phyloP scores from a whole-genome alignment of 2,329 filamentous ascomycete genomes.

The Magnaporthiopsis rhizophila region DNA sequence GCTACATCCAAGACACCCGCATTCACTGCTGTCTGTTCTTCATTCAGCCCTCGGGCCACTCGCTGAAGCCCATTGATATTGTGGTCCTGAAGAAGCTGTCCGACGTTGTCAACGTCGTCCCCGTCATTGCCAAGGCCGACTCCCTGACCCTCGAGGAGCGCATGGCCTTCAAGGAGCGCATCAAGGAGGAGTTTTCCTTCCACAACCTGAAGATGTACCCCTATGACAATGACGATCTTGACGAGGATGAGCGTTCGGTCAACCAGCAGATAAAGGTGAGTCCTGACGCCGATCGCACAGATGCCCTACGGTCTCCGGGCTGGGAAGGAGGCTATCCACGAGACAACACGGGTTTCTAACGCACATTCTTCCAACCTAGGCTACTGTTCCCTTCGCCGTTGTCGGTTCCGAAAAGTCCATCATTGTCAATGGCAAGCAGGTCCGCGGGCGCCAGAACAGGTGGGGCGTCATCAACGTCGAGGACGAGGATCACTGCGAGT shows the following conservation, averaged over 20 bases:
- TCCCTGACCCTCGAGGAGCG: conserved; percentile 94
- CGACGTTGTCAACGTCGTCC: conserved; percentile 97
- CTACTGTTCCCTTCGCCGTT: conserved; percentile 92
- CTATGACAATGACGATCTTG: conserved; percentile 98
- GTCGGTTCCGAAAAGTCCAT: conserved; percentile 98
- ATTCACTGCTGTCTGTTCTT: conserved; percentile 99
- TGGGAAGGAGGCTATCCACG: background rate
- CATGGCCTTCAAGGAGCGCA: conserved; percentile 93
- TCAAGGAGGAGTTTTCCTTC: conserved; percentile 99
- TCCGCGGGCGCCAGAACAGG: conserved; percentile 94
- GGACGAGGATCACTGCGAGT: conserved; percentile 99
- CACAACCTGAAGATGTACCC: conserved; percentile 99
- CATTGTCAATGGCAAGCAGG: conserved; percentile 94
- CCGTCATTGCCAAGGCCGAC: conserved; percentile 97
- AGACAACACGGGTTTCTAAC: background rate
- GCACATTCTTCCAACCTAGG: conserved; percentile 38
- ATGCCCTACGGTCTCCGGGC: too few relatives aligned
- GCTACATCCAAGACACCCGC: conserved; percentile 97
- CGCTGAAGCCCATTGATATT: conserved; percentile 98
- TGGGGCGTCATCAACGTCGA: conserved; percentile 99
- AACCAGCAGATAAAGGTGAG: conserved; percentile 94
- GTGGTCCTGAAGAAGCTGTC: conserved; percentile 99
- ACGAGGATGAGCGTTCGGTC: conserved; percentile 88
- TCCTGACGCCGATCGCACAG: conserved; percentile 3
- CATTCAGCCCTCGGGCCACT: conserved; percentile 97